Percentiles rank a stretch among this genome's conserved stretches.
Evolutionary conservation across 768 basidiomycete genomes (phyloP).

Genomic region (Gautieria morchelliformis): DNA sequence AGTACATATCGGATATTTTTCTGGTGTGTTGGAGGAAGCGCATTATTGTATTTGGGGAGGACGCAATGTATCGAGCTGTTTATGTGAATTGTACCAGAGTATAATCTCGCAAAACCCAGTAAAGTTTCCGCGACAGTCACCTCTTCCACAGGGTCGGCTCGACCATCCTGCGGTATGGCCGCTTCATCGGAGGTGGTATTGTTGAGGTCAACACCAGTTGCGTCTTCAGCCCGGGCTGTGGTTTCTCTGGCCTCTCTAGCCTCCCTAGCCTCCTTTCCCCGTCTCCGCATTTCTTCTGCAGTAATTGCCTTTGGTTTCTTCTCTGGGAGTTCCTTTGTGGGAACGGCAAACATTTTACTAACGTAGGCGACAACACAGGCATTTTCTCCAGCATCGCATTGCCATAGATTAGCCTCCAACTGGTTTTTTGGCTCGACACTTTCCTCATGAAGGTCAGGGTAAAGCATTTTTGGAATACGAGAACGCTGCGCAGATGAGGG

Average conservation of each 20-base stretch:
- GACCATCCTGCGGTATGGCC: conserved; percentile 13
- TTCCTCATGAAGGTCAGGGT: conserved; percentile 62
- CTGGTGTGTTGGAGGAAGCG: conserved; percentile 54
- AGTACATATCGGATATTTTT: conserved; percentile 57
- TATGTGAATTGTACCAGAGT: conserved; percentile 71
- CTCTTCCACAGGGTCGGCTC: conserved; percentile 13
- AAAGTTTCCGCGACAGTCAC: conserved; percentile 50
- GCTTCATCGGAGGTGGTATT: conserved; percentile 4
- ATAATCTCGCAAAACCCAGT: conserved; percentile 89
- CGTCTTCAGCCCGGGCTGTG: conserved; percentile 11
- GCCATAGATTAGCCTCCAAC: conserved; percentile 76
- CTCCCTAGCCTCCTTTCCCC: conserved; percentile 49
- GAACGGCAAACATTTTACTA: conserved; percentile 97
- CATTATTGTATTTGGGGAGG: conserved; percentile 76
- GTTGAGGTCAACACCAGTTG: conserved; percentile 8
- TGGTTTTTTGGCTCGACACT: conserved; percentile 59
- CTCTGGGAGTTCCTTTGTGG: conserved; percentile 73
- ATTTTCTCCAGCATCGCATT: conserved; percentile 46
- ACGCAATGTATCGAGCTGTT: conserved; percentile 62
- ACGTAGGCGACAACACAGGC: conserved; percentile 77
- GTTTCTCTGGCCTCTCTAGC: conserved; percentile 34
- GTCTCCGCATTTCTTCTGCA: conserved; percentile 72
- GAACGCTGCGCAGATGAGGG: conserved; percentile 72
- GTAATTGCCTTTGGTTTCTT: conserved; percentile 69
- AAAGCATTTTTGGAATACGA: conserved; percentile 85